Evolutionary conservation across 768 basidiomycete species (phyloP).

Genomic region (Plicaturopsis crispa): DNA sequence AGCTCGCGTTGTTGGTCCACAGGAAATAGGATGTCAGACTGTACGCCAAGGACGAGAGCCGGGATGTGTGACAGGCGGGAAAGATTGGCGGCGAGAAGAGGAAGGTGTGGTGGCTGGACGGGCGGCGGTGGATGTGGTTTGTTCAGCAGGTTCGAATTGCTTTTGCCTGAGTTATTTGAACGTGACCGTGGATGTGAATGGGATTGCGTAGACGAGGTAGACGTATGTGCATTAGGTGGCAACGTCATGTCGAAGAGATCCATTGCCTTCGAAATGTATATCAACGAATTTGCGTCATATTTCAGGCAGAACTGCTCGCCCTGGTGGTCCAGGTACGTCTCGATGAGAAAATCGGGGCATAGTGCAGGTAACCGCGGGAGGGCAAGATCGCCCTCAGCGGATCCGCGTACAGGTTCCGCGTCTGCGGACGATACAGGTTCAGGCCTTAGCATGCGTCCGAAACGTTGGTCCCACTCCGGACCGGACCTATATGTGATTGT

Average conservation of each 20-base stretch:
- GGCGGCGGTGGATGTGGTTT: constrained; percentile 4
- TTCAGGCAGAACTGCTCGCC: constrained; percentile 97
- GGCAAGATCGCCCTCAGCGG: too few relatives aligned
- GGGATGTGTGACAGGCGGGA: constrained; percentile 70
- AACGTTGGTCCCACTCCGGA: constrained; percentile 98
- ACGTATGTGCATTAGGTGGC: constrained; percentile 24
- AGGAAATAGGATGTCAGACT: constrained; percentile 94
- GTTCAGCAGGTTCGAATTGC: too few relatives aligned
- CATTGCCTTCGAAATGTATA: constrained; percentile 99
- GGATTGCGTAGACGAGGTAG: constrained; percentile 10
- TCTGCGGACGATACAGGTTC: too few relatives aligned
- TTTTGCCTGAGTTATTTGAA: too few relatives aligned
- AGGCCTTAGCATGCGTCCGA: constrained; percentile 78
- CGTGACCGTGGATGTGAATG: constrained; percentile 4
- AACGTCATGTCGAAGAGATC: constrained; percentile 94
- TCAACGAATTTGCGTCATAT: constrained; percentile 98
- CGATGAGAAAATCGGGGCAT: constrained; percentile 96
- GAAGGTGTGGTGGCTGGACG: constrained; percentile 39
- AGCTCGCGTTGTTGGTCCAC: constrained; percentile 96
- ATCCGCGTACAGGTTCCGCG: too few relatives aligned
- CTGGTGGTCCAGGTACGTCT: constrained; percentile 97
- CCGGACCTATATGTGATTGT: constrained; percentile 99
- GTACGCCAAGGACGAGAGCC: constrained; percentile 84
- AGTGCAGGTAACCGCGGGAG: constrained; percentile 72
- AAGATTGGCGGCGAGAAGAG: constrained; percentile 68